A percentile compares a stretch with the other conserved stretches of the same genome.
Conservation (phyloP, 2,329 filamentous ascomycete genomes). For the Penicillium sp. region DNA sequence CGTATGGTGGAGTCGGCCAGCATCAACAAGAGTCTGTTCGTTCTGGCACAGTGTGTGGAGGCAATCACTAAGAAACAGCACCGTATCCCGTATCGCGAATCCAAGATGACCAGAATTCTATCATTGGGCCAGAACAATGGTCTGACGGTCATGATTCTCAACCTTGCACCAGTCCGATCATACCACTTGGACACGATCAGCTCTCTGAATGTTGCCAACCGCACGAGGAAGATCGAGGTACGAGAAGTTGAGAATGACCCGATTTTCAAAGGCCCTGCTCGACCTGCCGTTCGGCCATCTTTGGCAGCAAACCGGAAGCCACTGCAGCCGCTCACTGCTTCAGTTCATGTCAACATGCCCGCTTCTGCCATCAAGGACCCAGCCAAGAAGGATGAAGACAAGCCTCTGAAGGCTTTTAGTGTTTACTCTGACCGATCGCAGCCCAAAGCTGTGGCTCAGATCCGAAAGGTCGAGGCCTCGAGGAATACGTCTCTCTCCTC, state of each 20-base stretch:
- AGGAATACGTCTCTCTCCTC: slow-evolving; percentile 49
- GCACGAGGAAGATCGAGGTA: slow-evolving; percentile 94
- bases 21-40: slow-evolving; percentile 97
- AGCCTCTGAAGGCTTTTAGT: slow-evolving; percentile 79
- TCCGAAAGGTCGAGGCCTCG: slow-evolving; percentile 44
- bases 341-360: slow-evolving; percentile 70
- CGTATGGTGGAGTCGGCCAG: slow-evolving; percentile 91
- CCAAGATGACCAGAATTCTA: slow-evolving; percentile 95
- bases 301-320: slow-evolving; percentile 68
- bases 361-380: slow-evolving; percentile 54
- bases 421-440: slow-evolving; percentile 75
- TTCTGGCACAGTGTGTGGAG: slow-evolving; percentile 91
- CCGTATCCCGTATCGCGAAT: slow-evolving; percentile 89
- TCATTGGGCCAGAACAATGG: slow-evolving; percentile 93
- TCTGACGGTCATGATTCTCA: slow-evolving; percentile 94
- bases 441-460: slow-evolving; percentile 47
- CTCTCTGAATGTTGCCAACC: slow-evolving; percentile 90
- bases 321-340: slow-evolving; percentile 72
- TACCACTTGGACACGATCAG: slow-evolving; percentile 94
- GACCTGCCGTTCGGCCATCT: slow-evolving; percentile 48
- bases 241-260: slow-evolving; percentile 95
- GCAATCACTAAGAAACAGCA: slow-evolving; percentile 76
- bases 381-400: slow-evolving; percentile 60
- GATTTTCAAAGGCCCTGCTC: slow-evolving; percentile 75
- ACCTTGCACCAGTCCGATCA: slow-evolving; percentile 84